Evolutionary conservation across 768 basidiomycete genomes (phyloP), one percentile per base, ranked within the genome.

Genomic region (Termitomyces sp.): DNA sequence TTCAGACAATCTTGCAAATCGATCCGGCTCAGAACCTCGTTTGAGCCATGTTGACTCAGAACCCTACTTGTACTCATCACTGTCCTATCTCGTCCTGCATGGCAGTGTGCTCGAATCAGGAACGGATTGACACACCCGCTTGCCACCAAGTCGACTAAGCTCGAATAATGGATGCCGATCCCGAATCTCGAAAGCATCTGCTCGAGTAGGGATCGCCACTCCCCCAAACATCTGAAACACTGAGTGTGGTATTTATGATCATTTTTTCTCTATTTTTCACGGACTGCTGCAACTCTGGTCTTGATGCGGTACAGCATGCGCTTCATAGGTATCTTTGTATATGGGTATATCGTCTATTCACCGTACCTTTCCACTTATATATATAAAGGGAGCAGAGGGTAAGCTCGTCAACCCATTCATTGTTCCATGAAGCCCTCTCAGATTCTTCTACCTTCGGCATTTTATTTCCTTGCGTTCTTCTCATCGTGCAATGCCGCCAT

Each of bases 401-500:
- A 36, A 31, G 14, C 46, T 49, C 4, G 29, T 46, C 15, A 46
- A n/a, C 0, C 34, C 53, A 32, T 32, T 34, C 14, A 47, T 14
- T 34, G 37, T 34, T 20, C 32, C 32, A 62, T 62, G 61, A 48
- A 48, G 11, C 36, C 49, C 50, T 52, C 38, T 37, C 49, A 52
- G 20, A 43, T 57, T 17, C 40, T 48, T 51, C 29, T 15, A 49
- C 36, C 57, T 6, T 62, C 34, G 45, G n/a, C 45, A 14, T 15
- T 43, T 15, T 45, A 29, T 57, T 54, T 53, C n/a, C 34, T 58
- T 15, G 31, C 57, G 31, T 48, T 62, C 45, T 42, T 43, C 34
- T 59, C 31, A 8, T 48, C 40, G 11, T 54, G 49, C 15, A 36
- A 57, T 49, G 56, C 61, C 15, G 55, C 61, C 10, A 48, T 68